Evolutionary conservation across 1,139 yeast genomes (phyloP).

Genomic region (Arxiozyma slooffiae): DNA sequence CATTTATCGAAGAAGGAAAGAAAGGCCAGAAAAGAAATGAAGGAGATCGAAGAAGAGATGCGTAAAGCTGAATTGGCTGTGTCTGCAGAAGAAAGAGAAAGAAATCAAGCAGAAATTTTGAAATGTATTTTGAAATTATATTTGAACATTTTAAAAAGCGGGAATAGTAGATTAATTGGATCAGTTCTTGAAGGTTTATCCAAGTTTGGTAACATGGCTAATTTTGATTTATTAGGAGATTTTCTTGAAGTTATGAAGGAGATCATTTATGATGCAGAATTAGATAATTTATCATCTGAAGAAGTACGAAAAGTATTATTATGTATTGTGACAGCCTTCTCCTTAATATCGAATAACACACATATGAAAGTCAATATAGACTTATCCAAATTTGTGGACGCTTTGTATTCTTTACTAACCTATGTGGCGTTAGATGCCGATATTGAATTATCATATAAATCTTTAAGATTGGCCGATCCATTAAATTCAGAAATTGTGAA

Average conservation of each 20-base stretch:
- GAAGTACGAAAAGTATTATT: conserved; percentile 60
- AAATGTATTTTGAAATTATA: conserved; percentile 64
- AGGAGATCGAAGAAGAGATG: conserved; percentile 81
- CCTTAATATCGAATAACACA: conserved; percentile 66
- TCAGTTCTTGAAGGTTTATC: conserved; percentile 87
- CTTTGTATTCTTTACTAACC: conserved; percentile 57
- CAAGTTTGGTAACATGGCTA: conserved; percentile 83
- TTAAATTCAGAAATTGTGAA: conserved; percentile 39
- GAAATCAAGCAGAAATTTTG: conserved; percentile 73
- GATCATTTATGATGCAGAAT: conserved; percentile 47
- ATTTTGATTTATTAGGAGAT: conserved; percentile 85
- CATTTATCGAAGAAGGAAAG: conserved; percentile 82
- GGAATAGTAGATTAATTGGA: conserved; percentile 64
- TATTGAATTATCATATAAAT: conserved; percentile 73
- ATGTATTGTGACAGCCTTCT: conserved; percentile 84
- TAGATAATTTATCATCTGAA: conserved; percentile 34
- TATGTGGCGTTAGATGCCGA: conserved; percentile 71
- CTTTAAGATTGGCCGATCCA: conserved; percentile 73
- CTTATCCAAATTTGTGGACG: conserved; percentile 59
- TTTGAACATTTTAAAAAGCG: conserved; percentile 60
- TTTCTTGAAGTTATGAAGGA: conserved; percentile 82
- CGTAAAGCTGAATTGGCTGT: conserved; percentile 78
- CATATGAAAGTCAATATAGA: conserved; percentile 57
- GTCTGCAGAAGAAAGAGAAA: conserved; percentile 77
- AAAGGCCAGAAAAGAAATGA: conserved; percentile 77